Evolutionary conservation across 2,329 filamentous ascomycete species (phyloP).

Genomic region (Penicillium sp.): DNA sequence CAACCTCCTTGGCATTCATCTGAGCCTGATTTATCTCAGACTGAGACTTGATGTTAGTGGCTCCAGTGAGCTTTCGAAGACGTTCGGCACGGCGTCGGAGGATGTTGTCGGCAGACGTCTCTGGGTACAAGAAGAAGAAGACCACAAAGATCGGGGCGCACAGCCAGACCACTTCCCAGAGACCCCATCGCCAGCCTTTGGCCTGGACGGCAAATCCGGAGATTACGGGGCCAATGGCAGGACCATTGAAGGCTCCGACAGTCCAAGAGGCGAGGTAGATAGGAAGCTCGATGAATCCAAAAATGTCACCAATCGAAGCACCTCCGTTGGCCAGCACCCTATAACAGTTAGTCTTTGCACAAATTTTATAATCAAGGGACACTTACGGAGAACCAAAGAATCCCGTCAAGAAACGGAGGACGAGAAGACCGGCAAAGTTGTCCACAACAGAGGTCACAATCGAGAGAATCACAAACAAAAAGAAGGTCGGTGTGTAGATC

Average conservation of each 20-base stretch:
- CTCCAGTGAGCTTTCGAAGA: constrained; percentile 58
- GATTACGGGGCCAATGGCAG: constrained; percentile 60
- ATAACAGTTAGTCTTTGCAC: not conserved
- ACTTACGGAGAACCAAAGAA: constrained; percentile 59
- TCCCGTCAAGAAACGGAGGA: constrained; percentile 61
- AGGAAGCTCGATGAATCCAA: constrained; percentile 49
- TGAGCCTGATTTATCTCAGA: constrained; percentile 57
- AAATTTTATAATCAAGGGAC: not conserved
- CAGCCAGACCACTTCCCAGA: constrained; percentile 59
- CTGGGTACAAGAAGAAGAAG: constrained; percentile 62
- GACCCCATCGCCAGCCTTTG: constrained; percentile 55
- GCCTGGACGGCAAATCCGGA: constrained; percentile 56
- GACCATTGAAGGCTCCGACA: constrained; percentile 42
- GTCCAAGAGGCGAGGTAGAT: constrained; percentile 59
- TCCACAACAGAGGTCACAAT: constrained; percentile 62
- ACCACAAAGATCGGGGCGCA: constrained; percentile 54
- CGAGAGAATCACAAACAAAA: constrained; percentile 63
- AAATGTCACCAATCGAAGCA: not conserved
- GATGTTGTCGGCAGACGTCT: constrained; percentile 60
- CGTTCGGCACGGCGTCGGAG: constrained; percentile 59
- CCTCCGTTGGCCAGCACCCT: constrained; percentile 45
- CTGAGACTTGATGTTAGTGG: constrained; percentile 53
- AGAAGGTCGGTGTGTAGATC: constrained; percentile 64
- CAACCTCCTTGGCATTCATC: constrained; percentile 16
- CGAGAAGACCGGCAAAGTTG: constrained; percentile 60